Evolutionary conservation across 305 asterid species (phyloP).

Genomic region (Plantago coronopus): DNA sequence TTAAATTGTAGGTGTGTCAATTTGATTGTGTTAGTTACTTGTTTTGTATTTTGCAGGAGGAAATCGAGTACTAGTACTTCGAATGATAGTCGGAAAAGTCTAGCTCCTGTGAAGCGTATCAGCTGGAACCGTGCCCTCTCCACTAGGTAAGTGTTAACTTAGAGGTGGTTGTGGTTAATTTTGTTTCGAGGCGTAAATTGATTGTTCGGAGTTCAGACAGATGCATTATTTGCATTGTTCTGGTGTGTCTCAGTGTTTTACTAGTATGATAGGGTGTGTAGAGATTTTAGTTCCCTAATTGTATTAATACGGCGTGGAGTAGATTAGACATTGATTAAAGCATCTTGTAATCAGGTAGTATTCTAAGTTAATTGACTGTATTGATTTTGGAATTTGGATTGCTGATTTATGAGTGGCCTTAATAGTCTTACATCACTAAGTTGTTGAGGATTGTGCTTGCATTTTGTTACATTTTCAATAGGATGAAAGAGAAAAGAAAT

Average conservation of each 20-base stretch:
- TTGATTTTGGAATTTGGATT: not conserved
- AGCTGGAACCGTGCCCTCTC: conserved; percentile 85
- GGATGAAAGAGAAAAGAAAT: no score
- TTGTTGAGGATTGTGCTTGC: no score
- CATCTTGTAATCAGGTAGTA: not conserved
- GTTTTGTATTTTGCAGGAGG: conserved; percentile 40
- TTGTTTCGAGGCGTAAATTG: not conserved
- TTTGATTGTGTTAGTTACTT: conserved; percentile 3
- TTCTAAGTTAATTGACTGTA: not conserved
- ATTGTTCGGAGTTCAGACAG: not conserved
- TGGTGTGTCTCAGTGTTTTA: not conserved
- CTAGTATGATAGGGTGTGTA: not conserved
- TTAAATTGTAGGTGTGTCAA: not conserved
- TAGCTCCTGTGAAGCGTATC: conserved; percentile 49
- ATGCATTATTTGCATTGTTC: conserved; percentile 2
- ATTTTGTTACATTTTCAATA: no score
- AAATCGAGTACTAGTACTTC: conserved; percentile 43
- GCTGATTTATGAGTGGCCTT: no score
- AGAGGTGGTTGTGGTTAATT: not conserved
- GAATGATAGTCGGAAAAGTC: conserved; percentile 38
- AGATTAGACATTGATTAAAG: no score
- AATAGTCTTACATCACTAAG: no score
- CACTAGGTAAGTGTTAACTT: conserved; percentile 45
- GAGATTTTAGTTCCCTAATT: not conserved
- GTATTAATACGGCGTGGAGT: not conserved